Percentiles rank a stretch among this genome's conserved stretches.
Conservation (phyloP, 2,329 filamentous ascomycete genomes). For the Diaporthe aspalathi region DNA sequence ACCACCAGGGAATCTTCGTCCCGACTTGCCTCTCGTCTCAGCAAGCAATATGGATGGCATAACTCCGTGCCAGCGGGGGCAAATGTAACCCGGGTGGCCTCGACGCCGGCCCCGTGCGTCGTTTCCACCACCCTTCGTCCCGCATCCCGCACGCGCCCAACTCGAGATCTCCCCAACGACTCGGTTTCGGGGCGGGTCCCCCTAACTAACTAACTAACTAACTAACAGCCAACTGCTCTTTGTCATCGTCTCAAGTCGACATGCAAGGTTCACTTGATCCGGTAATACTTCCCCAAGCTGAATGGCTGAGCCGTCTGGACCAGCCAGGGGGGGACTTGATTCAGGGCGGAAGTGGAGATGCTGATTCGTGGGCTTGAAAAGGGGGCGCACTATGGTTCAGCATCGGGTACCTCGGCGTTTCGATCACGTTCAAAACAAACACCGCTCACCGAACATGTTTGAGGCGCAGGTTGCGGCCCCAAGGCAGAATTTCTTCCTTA, state of each 20-base stretch:
- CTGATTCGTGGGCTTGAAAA: constrained; percentile 2
- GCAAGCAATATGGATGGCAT: constrained; percentile 28
- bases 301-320: constrained; percentile 29
- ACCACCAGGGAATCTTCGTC: not conserved
- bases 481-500: not conserved
- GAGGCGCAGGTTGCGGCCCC: constrained; percentile 10
- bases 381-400: not conserved
- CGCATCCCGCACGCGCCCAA: not conserved
- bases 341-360: not conserved
- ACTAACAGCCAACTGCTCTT: too few relatives aligned
- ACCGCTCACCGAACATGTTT: constrained; percentile 29
- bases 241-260: constrained; percentile 10
- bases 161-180: constrained; percentile 1
- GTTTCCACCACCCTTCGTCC: constrained; percentile 23
- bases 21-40: constrained; percentile 24
- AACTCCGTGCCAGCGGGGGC: constrained; percentile 8
- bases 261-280: constrained; percentile 23
- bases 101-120: constrained; percentile 21
- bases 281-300: constrained; percentile 14
- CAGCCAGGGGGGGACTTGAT: not conserved
- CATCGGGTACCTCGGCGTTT: constrained; percentile 11
- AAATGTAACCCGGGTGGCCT: constrained; percentile 15
- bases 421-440: constrained; percentile 19
- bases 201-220: not conserved
- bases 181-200: not conserved